These are phyloP conservation scores for Pigoraptor vietnamica DNA, from an alignment of 78 protist species.

Conservation along the genomic window DNA sequence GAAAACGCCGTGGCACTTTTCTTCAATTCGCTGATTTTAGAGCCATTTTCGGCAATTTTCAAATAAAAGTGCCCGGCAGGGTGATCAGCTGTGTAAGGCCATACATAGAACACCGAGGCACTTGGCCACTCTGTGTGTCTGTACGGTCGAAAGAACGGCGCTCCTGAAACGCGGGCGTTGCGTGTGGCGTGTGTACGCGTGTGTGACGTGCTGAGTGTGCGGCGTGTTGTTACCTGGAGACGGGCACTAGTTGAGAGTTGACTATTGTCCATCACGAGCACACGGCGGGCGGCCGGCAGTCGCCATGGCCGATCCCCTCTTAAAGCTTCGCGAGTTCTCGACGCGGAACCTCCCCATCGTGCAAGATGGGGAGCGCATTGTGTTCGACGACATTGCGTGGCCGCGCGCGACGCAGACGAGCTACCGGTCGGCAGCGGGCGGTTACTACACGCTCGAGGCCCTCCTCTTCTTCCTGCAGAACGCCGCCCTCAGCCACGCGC, in stretches of 20 bases:
- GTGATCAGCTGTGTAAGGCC: too few relatives aligned
- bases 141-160: too few relatives aligned
- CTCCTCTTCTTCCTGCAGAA: neutral
- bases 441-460: neutral
- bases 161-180: too few relatives aligned
- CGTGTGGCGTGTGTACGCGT: too few relatives aligned
- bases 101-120: too few relatives aligned
- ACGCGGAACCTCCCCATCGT: neutral
- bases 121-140: too few relatives aligned
- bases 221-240: neutral
- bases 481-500: neutral
- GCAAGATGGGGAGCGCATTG: neutral
- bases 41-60: too few relatives aligned
- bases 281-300: neutral
- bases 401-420: neutral
- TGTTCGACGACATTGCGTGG: neutral
- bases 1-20: too few relatives aligned
- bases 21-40: too few relatives aligned
- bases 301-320: neutral
- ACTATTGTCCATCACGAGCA: too few relatives aligned
- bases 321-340: neutral
- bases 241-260: neutral
- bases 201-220: too few relatives aligned
- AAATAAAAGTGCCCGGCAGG: too few relatives aligned
- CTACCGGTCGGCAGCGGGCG: neutral